Base-by-base conservation (phyloP, 1,139 yeast species). In the Saccharomyces uvarum region DNA sequence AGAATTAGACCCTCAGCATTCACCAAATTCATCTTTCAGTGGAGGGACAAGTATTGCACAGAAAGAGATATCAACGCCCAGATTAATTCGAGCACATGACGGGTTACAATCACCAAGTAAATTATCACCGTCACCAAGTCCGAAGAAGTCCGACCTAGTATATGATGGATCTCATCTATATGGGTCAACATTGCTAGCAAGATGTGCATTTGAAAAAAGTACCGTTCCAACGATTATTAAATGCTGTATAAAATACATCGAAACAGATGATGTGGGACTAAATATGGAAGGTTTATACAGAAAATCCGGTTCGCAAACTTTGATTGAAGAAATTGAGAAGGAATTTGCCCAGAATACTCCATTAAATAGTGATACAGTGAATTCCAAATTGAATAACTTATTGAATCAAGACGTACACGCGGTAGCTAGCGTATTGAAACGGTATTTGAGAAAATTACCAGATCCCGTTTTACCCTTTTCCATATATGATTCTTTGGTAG, bases 271-370 rank as follows among this genome's bases (percentile, higher is more conserved):
- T 93, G 96, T 8, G 68, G 87, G 53, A 31, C 52, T 68, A 62
- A 82, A 78, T 52, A 74, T 77, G 49, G 98, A 91, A 70, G 99
- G 99, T 6, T 79, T 93, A 47, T 93, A 93, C 73, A 79, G 99
- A 63, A 86, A 91, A 60, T 86, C 95, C 24, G 99, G 98, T 2
- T 82, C 93, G 13, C 88, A 89, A 53, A 82, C 88, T 60, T 70
- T 63, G 14, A 63, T 69, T 29, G 72, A 69, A 48, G 61, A 63
- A 31, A 58, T 68, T 24, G 72, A 68, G 51, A 55, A 66, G 57
- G 77, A 63, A 19, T 68, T 74, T 27, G 58, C 61, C 4, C 33
- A 51, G 14, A 31, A 26, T 16, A 44, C n/a, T 27, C 5, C 31
- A n/a, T n/a, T 46, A 4, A 32, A 32, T 13, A 44, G 7, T 26